phyloP scores from a whole-genome alignment of 2,329 filamentous ascomycete species.

The Cryphonectria radicalis region DNA sequence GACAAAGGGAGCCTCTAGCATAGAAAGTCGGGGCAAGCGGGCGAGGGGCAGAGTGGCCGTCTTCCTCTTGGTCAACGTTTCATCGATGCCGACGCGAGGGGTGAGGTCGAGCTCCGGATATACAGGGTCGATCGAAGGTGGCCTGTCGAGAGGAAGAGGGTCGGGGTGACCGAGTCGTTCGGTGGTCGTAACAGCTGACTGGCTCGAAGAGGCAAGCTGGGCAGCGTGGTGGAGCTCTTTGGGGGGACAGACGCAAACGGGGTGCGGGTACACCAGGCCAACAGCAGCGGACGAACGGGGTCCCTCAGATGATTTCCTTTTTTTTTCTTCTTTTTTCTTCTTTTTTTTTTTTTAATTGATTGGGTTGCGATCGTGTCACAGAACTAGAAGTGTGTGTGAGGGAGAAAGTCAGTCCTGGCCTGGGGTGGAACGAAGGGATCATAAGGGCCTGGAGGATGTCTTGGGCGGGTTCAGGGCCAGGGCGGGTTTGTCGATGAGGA shows the following conservation, averaged over 20 bases:
- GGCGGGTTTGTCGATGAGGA: constrained; percentile 1
- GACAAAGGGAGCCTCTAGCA: constrained; percentile 33
- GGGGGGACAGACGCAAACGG: constrained; percentile 11
- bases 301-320: constrained; percentile 19
- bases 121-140: constrained; percentile 17
- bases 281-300: constrained; percentile 8
- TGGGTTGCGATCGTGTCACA: constrained; percentile 13
- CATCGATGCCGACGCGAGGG: constrained; percentile 9
- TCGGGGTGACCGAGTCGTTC: constrained; percentile 8
- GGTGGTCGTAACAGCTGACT: constrained; percentile 26
- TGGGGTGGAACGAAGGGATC: background rate
- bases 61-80: constrained; percentile 21
- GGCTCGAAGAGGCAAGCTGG: constrained; percentile 26
- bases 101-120: background rate
- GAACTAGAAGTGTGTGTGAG: constrained; percentile 10
- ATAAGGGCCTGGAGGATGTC: background rate
- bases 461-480: background rate
- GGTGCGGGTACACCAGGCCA: constrained; percentile 12
- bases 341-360: constrained; percentile 5
- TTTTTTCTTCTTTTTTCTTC: constrained; percentile 13
- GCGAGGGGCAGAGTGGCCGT: constrained; percentile 18
- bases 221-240: constrained; percentile 17
- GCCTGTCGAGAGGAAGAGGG: constrained; percentile 7
- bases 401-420: background rate
- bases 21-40: constrained; percentile 29